Evolutionary conservation across 169 alveolate genomes (phyloP), one percentile per base, ranked within the genome.

Genomic region (Plasmodium relictum): DNA sequence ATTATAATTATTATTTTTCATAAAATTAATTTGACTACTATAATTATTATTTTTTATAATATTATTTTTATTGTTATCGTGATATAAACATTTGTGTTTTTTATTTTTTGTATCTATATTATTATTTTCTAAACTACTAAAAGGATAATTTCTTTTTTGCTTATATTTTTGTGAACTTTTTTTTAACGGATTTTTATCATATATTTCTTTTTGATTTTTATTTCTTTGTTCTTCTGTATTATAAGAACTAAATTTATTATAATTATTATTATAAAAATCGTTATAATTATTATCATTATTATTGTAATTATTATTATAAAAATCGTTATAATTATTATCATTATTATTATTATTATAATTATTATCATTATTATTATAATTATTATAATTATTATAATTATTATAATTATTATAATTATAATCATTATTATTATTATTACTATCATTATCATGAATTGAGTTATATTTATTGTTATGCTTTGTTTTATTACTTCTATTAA

Each of bases 281-380:
- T 9, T 48, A 48, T 48, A 6, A 1, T 31, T 31, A 31, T 3
- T 31, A 4, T 48, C 5, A 48, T 48, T n/a, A n/a, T n/a, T n/a
- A n/a, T n/a, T n/a, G n/a, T n/a, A n/a, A 9, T 45, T 9, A 62
- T 70, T 41, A 70, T 70, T 24, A 39, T 70, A 31, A 31, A 39
- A 20, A 20, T 48, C 44, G 18, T 10, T 39, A 68, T 68, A 6
- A 6, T 68, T 14, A 44, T 20, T 24, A n/a, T 16, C 56, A 58
- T 9, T 24, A 41, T 48, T 70, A 42, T 58, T 42, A 26, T 42
- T 70, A 54, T 70, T 41, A 48, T 41, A 54, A 44, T 26, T 54
- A n/a, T 58, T 45, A n/a, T 48, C 80, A 12, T 70, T n/a, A n/a
- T 70, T 20, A 7, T 45, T 18, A 9, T 18, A 70, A 18, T 41